These are phyloP conservation scores for Boletus bicolor DNA, from an alignment of 768 basidiomycete species.

Conservation along the genomic window DNA sequence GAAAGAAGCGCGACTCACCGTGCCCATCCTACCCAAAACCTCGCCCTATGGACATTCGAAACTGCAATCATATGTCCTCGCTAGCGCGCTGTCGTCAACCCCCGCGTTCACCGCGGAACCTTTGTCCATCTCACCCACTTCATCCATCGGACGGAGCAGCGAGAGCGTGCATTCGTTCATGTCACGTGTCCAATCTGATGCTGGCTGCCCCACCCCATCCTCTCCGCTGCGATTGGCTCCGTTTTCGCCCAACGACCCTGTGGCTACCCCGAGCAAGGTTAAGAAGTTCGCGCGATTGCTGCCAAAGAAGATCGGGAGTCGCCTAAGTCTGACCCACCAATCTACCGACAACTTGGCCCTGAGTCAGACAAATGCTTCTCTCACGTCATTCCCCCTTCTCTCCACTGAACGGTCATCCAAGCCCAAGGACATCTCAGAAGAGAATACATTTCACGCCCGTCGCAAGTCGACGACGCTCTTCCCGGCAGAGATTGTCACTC, in stretches of 20 bases:
- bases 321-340: slow-evolving; percentile 25
- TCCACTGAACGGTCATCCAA: slow-evolving; percentile 24
- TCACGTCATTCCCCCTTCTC: slow-evolving; percentile 26
- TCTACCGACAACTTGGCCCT: slow-evolving; percentile 26
- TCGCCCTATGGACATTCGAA: slow-evolving; percentile 33
- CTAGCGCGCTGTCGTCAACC: slow-evolving; percentile 25
- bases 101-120: slow-evolving; percentile 30
- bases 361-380: slow-evolving; percentile 24
- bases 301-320: slow-evolving; percentile 33
- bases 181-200: slow-evolving; percentile 20
- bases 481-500: slow-evolving; percentile 26
- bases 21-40: slow-evolving; percentile 25
- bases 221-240: slow-evolving; percentile 26
- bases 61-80: slow-evolving; percentile 26
- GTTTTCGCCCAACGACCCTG: slow-evolving; percentile 24
- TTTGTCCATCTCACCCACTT: slow-evolving; percentile 24
- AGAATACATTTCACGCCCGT: slow-evolving; percentile 35
- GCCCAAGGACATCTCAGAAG: slow-evolving; percentile 25
- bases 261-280: slow-evolving; percentile 20
- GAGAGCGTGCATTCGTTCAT: slow-evolving; percentile 27
- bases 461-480: slow-evolving; percentile 35
- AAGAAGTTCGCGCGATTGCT: slow-evolving; percentile 29
- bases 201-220: slow-evolving; percentile 22
- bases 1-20: slow-evolving; percentile 27
- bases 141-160: slow-evolving; percentile 24